These are phyloP conservation scores for Scutellaria galericulata DNA, from an alignment of 257 asterid species.

Conservation along the genomic window DNA sequence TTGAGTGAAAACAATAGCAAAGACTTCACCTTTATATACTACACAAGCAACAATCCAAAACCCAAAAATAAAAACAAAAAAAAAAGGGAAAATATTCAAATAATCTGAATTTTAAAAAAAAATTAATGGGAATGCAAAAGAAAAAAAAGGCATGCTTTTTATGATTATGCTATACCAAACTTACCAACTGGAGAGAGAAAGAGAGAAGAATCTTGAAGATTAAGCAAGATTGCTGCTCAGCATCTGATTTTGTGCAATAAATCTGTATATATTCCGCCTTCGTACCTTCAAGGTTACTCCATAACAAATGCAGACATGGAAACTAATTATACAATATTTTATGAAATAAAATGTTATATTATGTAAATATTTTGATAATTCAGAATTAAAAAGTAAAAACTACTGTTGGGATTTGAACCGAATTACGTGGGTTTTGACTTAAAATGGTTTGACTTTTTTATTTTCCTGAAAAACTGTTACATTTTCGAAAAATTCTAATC, in stretches of 20 bases:
- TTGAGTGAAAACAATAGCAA: slow-evolving; percentile 27
- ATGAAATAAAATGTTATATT: background rate
- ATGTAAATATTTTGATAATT: slow-evolving; percentile 11
- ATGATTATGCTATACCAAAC: slow-evolving; percentile 48
- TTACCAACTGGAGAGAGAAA: slow-evolving; percentile 52
- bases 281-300: slow-evolving; percentile 52
- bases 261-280: slow-evolving; percentile 17
- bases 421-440: slow-evolving; percentile 25
- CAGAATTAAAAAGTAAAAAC: background rate
- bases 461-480: slow-evolving; percentile 6
- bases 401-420: slow-evolving; percentile 14
- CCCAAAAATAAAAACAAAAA: slow-evolving; percentile 30
- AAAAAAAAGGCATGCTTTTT: slow-evolving; percentile 34
- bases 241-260: slow-evolving; percentile 26
- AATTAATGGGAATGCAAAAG: slow-evolving; percentile 3
- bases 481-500: background rate
- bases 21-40: slow-evolving; percentile 48
- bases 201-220: slow-evolving; percentile 41
- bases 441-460: slow-evolving; percentile 36
- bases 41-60: slow-evolving; percentile 30
- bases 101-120: slow-evolving; percentile 24
- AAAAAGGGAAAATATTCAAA: slow-evolving; percentile 13
- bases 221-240: slow-evolving; percentile 40
- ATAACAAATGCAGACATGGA: slow-evolving; percentile 39
- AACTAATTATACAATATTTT: slow-evolving; percentile 22